Base-by-base conservation (phyloP, 179 eudicot genomes). In the Corrigiola litoralis region DNA sequence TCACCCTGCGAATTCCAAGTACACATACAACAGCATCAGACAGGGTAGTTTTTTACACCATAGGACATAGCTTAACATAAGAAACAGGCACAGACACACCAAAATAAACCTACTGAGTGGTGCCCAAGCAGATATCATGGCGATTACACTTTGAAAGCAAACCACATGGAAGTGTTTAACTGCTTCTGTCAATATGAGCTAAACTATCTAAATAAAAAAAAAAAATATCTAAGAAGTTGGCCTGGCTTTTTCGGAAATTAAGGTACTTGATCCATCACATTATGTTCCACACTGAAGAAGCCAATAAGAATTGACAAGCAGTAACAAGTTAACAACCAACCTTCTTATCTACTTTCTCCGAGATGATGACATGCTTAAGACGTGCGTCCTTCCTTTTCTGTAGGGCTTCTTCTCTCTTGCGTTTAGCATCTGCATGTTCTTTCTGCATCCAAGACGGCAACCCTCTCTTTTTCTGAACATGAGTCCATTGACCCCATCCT, bases 401-500 rank as follows among this genome's bases (percentile, higher is more conserved):
- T 53, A 95, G 69, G 74, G 85, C 87, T 69, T 81, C 97, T 11
- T 79, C 83, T 78, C 97, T 86, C 80, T 84, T 95, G 77, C 61
- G 84, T 69, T 85, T 81, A 36, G 95, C 96, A 63, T 47, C 71
- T 55, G 80, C 87, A 46, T 91, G 92, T 76, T 88, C 92, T 79
- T 76, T 49, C 59, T 68, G 40, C 88, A 95, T 95, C 96, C 90
- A 91, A 56, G 88, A 80, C 38, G 99, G 99, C 40, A 80, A 46
- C n/a, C 97, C 99, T 67, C 73, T 87, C 84, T 88, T 95, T 55
- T 79, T 75, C 76, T 95, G 96, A 37, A 82, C 62, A 70, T 76
- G 41, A 56, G 99, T 82, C 99, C 99, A 95, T 55, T 91, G 87
- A 34, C 99, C 99, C 97, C 99, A 95, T 34, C 99, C 99, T 64